phyloP scores from a whole-genome alignment of 2,329 filamentous ascomycete genomes.

The Laburnicola sp. region DNA sequence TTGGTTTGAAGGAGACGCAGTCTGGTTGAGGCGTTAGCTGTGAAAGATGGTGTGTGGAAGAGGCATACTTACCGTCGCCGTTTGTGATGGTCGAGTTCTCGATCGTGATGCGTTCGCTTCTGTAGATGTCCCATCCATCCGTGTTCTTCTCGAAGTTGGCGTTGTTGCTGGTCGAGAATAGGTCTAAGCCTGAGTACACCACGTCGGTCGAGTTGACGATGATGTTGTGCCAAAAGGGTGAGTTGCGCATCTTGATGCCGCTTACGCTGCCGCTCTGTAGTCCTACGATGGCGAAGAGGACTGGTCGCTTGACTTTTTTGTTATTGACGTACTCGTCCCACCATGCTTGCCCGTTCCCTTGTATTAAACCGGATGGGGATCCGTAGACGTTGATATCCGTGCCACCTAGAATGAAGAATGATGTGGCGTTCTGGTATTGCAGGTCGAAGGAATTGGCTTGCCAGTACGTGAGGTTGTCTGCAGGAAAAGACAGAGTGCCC shows the following conservation, averaged over 20 bases:
- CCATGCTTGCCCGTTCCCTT: slow-evolving; percentile 68
- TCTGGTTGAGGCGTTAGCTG: slow-evolving; percentile 44
- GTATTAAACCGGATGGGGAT: slow-evolving; percentile 56
- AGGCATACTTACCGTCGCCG: slow-evolving; percentile 50
- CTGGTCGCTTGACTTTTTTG: slow-evolving; percentile 61
- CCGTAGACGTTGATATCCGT: slow-evolving; percentile 70
- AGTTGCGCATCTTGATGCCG: slow-evolving; percentile 63
- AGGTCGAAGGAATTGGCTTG: slow-evolving; percentile 65
- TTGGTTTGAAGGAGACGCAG: slow-evolving; percentile 77
- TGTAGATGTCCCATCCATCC: slow-evolving; percentile 66
- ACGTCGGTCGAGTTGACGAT: slow-evolving; percentile 68
- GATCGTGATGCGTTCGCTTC: slow-evolving; percentile 64
- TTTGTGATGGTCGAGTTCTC: slow-evolving; percentile 68
- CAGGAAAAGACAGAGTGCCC: slow-evolving; percentile 63
- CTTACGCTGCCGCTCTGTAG: slow-evolving; percentile 61
- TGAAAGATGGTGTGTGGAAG: background rate
- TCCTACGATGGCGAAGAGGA: slow-evolving; percentile 61
- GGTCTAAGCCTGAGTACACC: slow-evolving; percentile 64
- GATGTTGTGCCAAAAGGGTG: slow-evolving; percentile 66
- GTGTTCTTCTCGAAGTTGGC: slow-evolving; percentile 65
- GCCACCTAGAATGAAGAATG: slow-evolving; percentile 69
- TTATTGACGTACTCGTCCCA: slow-evolving; percentile 64
- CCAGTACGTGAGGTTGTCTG: slow-evolving; percentile 70
- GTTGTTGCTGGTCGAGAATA: slow-evolving; percentile 58
- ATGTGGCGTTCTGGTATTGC: slow-evolving; percentile 66